Base-by-base conservation (phyloP, 169 alveolate species). In the Eimeria praecox region DNA sequence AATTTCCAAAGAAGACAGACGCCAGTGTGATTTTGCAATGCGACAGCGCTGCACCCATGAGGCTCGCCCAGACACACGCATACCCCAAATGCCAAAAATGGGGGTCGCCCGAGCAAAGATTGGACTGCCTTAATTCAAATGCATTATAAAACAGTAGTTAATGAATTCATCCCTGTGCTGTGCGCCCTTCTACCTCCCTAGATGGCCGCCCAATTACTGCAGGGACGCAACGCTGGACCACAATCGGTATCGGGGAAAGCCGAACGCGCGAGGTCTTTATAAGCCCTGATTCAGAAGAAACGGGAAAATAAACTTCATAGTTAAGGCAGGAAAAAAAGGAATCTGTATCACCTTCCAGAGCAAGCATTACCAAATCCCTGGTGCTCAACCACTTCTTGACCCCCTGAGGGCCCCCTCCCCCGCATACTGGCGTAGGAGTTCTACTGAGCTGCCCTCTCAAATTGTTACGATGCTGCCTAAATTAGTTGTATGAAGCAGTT, bases 401-500 rank as follows among this genome's bases (percentile, higher is more conserved):
- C 83, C 80, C 83, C 52, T 35, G 52, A 52, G 83, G 83, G 83
- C 33, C 83, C 52, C 83, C 52, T 73, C 49, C 52, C 49, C 49
- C 52, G 35, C 18, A n/a, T 16, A 35, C 16, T 73, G 33, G 49
- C 83, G 20, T 38, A 52, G 33, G 38, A 52, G 83, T 18, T 20
- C n/a, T 73, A 30, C 42, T 35, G 83, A 52, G 52, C 54, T 16
- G 20, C 30, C 24, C 16, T 52, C 18, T 38, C 52, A 30, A 73
- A n/a, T 30, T 16, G 12, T 73, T 6, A 18, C 5, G 6, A 16
- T 4, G 38, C 1, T 38, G 2, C 33, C 8, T 73, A 38, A 73
- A 20, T 35, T 20, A 18, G 22, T 20, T 30, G 4, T 35, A 6
- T 38, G 83, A 73, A n/a, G 54, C 3, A 3, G 52, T 40, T 35